phyloP scores from a whole-genome alignment of 352 stramenopile species.

The Globisporangium barbulae region DNA sequence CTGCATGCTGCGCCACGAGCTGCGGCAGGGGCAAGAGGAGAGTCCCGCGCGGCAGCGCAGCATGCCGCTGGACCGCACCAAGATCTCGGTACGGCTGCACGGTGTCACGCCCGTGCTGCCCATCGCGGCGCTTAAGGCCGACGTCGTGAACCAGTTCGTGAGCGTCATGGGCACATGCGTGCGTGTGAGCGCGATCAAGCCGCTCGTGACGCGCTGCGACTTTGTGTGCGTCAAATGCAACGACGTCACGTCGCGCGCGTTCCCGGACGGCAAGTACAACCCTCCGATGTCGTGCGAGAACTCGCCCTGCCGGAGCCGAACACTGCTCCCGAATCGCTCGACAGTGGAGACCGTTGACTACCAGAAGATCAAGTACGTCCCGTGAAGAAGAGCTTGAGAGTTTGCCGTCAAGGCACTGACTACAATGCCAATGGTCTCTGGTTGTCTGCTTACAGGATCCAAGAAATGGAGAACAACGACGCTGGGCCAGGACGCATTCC shows the following conservation, averaged over 20 bases:
- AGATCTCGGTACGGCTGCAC: slow-evolving; percentile 60
- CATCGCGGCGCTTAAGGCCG: slow-evolving; percentile 71
- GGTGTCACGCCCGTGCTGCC: slow-evolving; percentile 59
- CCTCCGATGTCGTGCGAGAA: slow-evolving; percentile 65
- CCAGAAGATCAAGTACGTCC: slow-evolving; percentile 82
- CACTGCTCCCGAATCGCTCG: slow-evolving; percentile 75
- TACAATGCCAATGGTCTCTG: not conserved
- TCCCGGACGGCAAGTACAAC: slow-evolving; percentile 81
- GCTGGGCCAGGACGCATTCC: slow-evolving; percentile 85
- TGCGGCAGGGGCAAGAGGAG: slow-evolving; percentile 52
- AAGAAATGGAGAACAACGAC: slow-evolving; percentile 92
- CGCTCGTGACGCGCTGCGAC: slow-evolving; percentile 80
- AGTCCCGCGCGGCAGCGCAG: slow-evolving; percentile 31
- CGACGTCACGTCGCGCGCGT: slow-evolving; percentile 58
- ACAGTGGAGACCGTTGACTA: slow-evolving; percentile 89
- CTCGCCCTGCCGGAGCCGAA: slow-evolving; percentile 49
- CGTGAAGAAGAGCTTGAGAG: not conserved
- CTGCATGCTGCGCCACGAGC: slow-evolving; percentile 60
- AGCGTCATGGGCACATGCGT: slow-evolving; percentile 71
- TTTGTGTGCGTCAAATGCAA: slow-evolving; percentile 86
- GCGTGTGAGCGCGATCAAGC: slow-evolving; percentile 81
- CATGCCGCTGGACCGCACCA: slow-evolving; percentile 43
- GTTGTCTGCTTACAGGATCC: slow-evolving; percentile 34
- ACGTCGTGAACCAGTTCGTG: slow-evolving; percentile 80
- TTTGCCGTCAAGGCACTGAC: slow-evolving; percentile 13